Evolutionary conservation across 2,329 filamentous ascomycete genomes (phyloP).

Genomic region (Chaetoscypha palmicola): DNA sequence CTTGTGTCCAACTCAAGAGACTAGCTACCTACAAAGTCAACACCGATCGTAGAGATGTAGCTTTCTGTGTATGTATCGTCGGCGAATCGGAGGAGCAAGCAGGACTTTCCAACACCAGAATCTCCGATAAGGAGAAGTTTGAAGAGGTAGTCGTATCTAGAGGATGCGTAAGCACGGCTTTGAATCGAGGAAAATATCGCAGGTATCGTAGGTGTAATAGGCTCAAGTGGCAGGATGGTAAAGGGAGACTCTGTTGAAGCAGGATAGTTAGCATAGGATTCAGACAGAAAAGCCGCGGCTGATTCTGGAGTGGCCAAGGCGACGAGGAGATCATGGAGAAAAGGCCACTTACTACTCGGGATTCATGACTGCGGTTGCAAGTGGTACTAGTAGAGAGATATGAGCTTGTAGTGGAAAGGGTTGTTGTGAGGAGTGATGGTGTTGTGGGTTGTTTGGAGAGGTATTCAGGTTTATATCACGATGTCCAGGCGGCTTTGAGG

Average conservation of each 20-base stretch:
- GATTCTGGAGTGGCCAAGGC: constrained; percentile 5
- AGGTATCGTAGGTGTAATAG: neutral
- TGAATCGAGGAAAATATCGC: constrained; percentile 3
- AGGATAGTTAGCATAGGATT: constrained; percentile 17
- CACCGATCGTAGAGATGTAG: constrained; percentile 99
- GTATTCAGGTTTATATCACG: constrained; percentile 17
- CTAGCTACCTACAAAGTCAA: constrained; percentile 75
- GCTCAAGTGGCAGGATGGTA: neutral
- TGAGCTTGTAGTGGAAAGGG: constrained; percentile 4
- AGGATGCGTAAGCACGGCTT: constrained; percentile 21
- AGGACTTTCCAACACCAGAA: constrained; percentile 99
- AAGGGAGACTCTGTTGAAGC: constrained; percentile 18
- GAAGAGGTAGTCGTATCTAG: constrained; percentile 99
- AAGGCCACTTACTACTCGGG: constrained; percentile 72
- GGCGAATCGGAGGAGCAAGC: constrained; percentile 92
- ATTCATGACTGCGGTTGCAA: constrained; percentile 61
- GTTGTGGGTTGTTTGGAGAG: constrained; percentile 14
- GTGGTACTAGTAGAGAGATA: constrained; percentile 1
- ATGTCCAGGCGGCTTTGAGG: constrained; percentile 5
- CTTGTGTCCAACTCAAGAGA: constrained; percentile 1
- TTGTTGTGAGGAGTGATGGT: constrained; percentile 1
- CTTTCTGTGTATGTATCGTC: constrained; percentile 99
- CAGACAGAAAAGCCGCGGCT: constrained; percentile 16
- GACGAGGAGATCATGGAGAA: constrained; percentile 18
- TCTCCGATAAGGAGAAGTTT: constrained; percentile 99